phyloP scores from a whole-genome alignment of 352 stramenopile genomes.

The Phytophthora multivora region DNA sequence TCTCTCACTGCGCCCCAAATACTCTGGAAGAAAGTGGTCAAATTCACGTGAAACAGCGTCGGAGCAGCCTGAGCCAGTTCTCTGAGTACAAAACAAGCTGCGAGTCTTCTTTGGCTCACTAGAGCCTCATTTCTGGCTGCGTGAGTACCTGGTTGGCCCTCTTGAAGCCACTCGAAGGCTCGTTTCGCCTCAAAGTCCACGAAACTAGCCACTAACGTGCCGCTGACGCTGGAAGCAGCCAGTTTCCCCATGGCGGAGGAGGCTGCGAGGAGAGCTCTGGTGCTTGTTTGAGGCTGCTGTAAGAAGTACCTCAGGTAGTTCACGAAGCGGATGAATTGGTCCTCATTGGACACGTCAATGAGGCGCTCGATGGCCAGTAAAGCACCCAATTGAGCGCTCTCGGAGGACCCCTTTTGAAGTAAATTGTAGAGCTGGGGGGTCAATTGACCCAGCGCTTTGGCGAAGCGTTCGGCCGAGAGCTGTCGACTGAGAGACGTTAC shows the following conservation, averaged over 20 bases:
- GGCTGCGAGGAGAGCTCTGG: slow-evolving; percentile 64
- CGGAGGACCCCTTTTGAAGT: slow-evolving; percentile 57
- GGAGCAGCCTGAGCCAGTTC: slow-evolving; percentile 88
- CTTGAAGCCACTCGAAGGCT: slow-evolving; percentile 90
- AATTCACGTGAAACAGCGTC: slow-evolving; percentile 91
- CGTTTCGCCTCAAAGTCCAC: slow-evolving; percentile 93
- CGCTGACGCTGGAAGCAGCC: slow-evolving; percentile 78
- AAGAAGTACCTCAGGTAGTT: slow-evolving; percentile 91
- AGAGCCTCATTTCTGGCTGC: slow-evolving; percentile 61
- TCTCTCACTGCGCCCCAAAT: slow-evolving; percentile 90
- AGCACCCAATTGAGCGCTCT: slow-evolving; percentile 75
- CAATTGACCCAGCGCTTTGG: slow-evolving; percentile 73
- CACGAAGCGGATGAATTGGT: slow-evolving; percentile 91
- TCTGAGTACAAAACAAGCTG: slow-evolving; percentile 85
- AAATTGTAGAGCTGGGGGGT: slow-evolving; percentile 79
- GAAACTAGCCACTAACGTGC: slow-evolving; percentile 87
- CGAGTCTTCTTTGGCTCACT: slow-evolving; percentile 76
- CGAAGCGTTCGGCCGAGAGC: slow-evolving; percentile 80
- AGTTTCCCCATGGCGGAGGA: slow-evolving; percentile 84
- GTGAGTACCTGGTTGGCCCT: slow-evolving; percentile 19
- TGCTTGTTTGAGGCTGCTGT: slow-evolving; percentile 68
- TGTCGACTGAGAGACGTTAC: slow-evolving; percentile 73
- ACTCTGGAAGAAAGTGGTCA: slow-evolving; percentile 93
- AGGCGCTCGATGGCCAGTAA: slow-evolving; percentile 79
- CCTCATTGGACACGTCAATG: slow-evolving; percentile 83